Evolutionary conservation across 108 stramenopile genomes (phyloP), one percentile per base, ranked within the genome.

Genomic region (Discostella stelligeroides): DNA sequence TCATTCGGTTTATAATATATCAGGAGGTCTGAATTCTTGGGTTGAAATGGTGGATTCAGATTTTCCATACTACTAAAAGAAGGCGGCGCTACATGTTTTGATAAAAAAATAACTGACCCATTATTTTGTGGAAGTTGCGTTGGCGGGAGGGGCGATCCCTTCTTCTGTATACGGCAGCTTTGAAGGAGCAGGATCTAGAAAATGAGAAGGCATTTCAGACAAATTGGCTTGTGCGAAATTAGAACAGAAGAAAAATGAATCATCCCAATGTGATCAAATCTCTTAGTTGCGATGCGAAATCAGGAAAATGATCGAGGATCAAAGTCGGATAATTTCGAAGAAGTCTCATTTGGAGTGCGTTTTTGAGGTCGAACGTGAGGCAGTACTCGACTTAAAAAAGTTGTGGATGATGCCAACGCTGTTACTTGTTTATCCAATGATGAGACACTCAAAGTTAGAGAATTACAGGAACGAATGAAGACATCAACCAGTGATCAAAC

Each of bases 21-120:
- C 47, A 13, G 94, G 94, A 43, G 94, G 94, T 15, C 47, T 95
- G 43, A 82, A 76, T 37, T 79, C 80, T 17, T 95, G 94, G 94
- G 66, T 78, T 27, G 42, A 76, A 24, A 73, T 80, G 49, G 86
- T 95, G 0, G 91, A 95, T 66, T 40, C 61, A 23, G 60, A 68
- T 11, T 95, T 95, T 75, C 94, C 94, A 30, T 74, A 71, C 10
- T 95, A 95, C 65, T 95, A 80, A 60, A 67, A n/a, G 27, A 11
- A 54, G 28, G n/a, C n/a, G n/a, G n/a, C n/a, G n/a, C n/a, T n/a
- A n/a, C n/a, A n/a, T n/a, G n/a, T n/a, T n/a, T n/a, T n/a, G n/a
- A n/a, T n/a, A n/a, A n/a, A n/a, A n/a, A n/a, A n/a, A n/a, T n/a
- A n/a, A n/a, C n/a, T n/a, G n/a, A n/a, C n/a, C n/a, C n/a, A n/a